Evolutionary conservation across 768 basidiomycete species (phyloP).

Genomic region (Neoboletus brunneissimus): DNA sequence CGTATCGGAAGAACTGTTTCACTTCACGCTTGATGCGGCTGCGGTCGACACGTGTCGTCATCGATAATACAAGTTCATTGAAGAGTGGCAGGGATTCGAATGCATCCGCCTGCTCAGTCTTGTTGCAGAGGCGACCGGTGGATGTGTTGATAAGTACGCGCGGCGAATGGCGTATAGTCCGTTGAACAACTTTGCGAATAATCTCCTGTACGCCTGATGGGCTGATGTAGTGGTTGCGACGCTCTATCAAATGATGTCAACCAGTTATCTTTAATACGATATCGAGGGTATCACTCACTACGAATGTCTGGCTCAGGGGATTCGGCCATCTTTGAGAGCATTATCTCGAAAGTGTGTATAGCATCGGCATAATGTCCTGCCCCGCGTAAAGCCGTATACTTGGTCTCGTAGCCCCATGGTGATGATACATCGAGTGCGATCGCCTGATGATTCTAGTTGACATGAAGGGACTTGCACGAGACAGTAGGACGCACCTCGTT

Average conservation of each 20-base stretch:
- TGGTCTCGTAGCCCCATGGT: conserved; percentile 1
- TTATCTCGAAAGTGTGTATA: background rate
- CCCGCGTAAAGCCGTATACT: background rate
- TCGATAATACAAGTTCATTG: background rate
- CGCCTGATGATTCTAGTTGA: background rate
- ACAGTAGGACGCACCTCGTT: background rate
- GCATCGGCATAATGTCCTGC: background rate
- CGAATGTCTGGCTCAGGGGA: background rate
- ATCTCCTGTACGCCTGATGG: background rate
- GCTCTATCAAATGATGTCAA: background rate
- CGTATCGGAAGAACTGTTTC: conserved; percentile 1
- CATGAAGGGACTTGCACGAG: background rate
- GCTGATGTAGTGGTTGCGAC: background rate
- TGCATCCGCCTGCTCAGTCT: background rate
- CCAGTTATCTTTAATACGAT: too few relatives aligned
- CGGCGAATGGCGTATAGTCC: background rate
- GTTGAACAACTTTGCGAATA: background rate
- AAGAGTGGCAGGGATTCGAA: background rate
- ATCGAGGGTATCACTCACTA: background rate
- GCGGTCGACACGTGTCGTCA: background rate
- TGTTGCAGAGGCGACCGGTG: background rate
- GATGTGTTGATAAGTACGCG: background rate
- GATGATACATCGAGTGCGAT: background rate
- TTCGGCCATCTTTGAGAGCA: background rate
- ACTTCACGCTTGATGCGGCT: conserved; percentile 3